Evolutionary conservation across 345 rosid species (phyloP).

Genomic region (Syzygium oleosum): DNA sequence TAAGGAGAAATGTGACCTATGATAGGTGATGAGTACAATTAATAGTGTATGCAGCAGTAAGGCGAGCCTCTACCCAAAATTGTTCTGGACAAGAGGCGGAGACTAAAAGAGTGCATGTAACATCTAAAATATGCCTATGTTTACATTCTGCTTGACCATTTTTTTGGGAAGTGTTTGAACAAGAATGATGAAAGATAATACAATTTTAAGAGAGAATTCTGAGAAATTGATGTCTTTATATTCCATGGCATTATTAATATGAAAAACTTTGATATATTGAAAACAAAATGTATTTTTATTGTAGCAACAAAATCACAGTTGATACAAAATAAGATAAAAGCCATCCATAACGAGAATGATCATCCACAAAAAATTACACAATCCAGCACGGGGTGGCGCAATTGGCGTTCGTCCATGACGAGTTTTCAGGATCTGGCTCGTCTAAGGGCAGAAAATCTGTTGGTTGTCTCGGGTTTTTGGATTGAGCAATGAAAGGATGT

Average conservation of each 20-base stretch:
- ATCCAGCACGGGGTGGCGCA: neutral
- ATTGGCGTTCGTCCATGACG: neutral
- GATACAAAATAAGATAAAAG: neutral
- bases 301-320: neutral
- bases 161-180: neutral
- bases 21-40: no score
- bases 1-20: no score
- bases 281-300: neutral
- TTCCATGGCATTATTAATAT: neutral
- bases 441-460: neutral
- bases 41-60: no score
- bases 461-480: neutral
- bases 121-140: neutral
- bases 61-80: no score
- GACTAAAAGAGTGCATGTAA: neutral
- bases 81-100: no score
- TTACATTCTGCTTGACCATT: neutral
- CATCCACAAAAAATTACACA: neutral
- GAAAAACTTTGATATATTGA: neutral
- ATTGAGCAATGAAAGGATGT: neutral
- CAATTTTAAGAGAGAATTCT: neutral
- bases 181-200: neutral
- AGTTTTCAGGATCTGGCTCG: neutral
- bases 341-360: neutral
- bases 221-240: neutral